Percentiles rank a stretch among this genome's conserved stretches.
Conservation (phyloP, 306 rosid species). For the Urtica urens region DNA sequence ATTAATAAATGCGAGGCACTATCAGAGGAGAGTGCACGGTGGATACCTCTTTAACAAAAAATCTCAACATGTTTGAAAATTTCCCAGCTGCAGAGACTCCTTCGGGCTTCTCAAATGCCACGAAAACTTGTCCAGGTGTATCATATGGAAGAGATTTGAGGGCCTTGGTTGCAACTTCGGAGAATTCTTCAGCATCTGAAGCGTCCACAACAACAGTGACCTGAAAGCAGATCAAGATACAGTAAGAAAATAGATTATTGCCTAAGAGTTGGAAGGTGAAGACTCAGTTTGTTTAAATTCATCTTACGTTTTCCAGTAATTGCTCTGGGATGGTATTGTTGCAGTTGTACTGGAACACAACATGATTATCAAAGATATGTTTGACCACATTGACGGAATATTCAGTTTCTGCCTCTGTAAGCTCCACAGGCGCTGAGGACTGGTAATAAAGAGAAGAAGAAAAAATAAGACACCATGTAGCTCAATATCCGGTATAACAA, state of each 20-base stretch:
- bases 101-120: conserved; percentile 87
- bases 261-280: conserved; percentile 5
- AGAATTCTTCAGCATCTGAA: conserved; percentile 84
- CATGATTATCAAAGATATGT: conserved; percentile 78
- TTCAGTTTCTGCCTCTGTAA: conserved; percentile 94
- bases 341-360: conserved; percentile 95
- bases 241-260: conserved; percentile 13
- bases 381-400: conserved; percentile 92
- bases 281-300: conserved; percentile 2
- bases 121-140: conserved; percentile 81
- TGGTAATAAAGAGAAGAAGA: conserved; percentile 27
- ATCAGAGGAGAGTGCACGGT: conserved; percentile 1
- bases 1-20: background rate
- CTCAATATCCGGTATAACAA: background rate
- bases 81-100: conserved; percentile 70
- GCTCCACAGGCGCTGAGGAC: conserved; percentile 97
- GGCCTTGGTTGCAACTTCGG: conserved; percentile 63
- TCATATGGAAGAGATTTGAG: conserved; percentile 91
- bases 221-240: conserved; percentile 29
- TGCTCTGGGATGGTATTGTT: conserved; percentile 95
- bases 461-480: background rate
- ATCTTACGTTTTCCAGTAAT: conserved; percentile 72
- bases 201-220: conserved; percentile 75
- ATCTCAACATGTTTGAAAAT: conserved; percentile 64
- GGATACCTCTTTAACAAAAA: conserved; percentile 83